A percentile compares a stretch with the other conserved stretches of the same genome.
These are phyloP conservation scores for Pichia sp. DNA, from an alignment of 1,139 yeast species.

Conservation along the genomic window DNA sequence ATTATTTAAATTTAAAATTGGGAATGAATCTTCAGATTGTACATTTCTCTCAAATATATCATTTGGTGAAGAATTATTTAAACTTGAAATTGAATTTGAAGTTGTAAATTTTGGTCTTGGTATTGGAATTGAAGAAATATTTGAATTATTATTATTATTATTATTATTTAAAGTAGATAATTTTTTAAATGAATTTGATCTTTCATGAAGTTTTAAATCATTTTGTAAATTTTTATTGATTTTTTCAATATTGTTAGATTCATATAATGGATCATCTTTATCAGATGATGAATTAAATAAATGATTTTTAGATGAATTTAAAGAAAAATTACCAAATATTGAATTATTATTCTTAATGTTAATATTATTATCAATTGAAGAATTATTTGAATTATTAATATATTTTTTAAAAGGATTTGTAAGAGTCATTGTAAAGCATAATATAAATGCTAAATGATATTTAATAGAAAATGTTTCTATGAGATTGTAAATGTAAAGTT, in stretches of 20 bases:
- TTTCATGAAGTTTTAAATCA: constrained; percentile 3
- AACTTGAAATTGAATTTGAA: neutral
- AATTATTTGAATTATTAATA: neutral
- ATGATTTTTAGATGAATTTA: neutral
- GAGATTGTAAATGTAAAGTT: too few relatives aligned
- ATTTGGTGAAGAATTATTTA: constrained; percentile 2
- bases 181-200: neutral
- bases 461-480: too few relatives aligned
- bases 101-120: neutral
- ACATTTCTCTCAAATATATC: constrained; percentile 17
- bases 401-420: constrained; percentile 3
- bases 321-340: neutral
- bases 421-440: constrained; percentile 1
- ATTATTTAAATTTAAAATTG: neutral
- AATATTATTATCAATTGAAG: neutral
- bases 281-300: neutral
- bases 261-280: constrained; percentile 3
- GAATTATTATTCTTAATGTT: neutral
- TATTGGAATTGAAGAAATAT: neutral
- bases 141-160: neutral
- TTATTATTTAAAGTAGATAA: neutral
- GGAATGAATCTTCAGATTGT: constrained; percentile 1
- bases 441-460: too few relatives aligned
- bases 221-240: neutral
- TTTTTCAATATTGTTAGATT: neutral